phyloP scores from a whole-genome alignment of 2,329 filamentous ascomycete genomes.

The Pseudogymnoascus sp. region DNA sequence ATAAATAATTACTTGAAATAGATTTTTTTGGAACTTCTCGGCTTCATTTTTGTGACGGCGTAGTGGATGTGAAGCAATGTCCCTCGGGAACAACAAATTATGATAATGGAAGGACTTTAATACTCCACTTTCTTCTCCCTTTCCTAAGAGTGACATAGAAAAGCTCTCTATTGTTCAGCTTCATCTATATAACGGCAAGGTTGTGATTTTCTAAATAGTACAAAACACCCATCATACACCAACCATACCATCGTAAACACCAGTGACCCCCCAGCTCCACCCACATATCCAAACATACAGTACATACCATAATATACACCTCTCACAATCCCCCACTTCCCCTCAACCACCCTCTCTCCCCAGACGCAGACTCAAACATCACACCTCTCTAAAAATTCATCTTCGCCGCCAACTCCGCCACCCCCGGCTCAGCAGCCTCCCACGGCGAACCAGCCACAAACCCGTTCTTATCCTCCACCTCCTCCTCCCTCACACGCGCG shows the following conservation, averaged over 20 bases:
- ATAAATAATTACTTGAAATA: not conserved
- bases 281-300: not conserved
- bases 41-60: no score
- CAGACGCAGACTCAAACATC: not conserved
- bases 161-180: not conserved
- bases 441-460: conserved; percentile 11
- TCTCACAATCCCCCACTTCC: not conserved
- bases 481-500: conserved; percentile 10
- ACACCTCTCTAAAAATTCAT: not conserved
- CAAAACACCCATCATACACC: not conserved
- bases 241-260: not conserved
- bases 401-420: conserved; percentile 15
- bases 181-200: not conserved
- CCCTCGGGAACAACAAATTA: not conserved
- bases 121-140: not conserved
- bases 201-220: not conserved
- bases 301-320: not conserved
- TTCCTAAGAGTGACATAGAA: not conserved
- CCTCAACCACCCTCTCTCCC: not conserved
- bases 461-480: conserved; percentile 11
- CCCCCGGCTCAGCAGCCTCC: conserved; percentile 24
- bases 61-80: not conserved
- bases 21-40: no score
- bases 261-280: not conserved
- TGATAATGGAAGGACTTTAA: not conserved